phyloP scores from a whole-genome alignment of 495 filamentous ascomycete species.

The Schizothecium vesticola region DNA sequence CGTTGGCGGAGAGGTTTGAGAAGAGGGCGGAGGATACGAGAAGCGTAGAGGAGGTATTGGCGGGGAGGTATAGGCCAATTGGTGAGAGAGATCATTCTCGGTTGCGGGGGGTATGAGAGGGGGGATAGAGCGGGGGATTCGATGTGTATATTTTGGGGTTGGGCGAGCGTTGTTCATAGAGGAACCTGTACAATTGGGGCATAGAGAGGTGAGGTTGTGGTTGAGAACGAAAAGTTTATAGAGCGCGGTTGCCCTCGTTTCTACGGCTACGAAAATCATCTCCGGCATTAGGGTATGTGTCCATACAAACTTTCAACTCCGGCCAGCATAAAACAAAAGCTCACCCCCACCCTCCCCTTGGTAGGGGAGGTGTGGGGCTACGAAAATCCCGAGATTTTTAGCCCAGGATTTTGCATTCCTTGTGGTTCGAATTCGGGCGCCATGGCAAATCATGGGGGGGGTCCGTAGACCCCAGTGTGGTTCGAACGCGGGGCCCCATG shows the following conservation, averaged over 20 bases:
- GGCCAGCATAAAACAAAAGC: not conserved
- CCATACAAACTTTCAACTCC: not conserved
- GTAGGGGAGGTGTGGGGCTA: no score
- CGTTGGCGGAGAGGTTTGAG: conserved; percentile 44
- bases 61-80: conserved; percentile 43
- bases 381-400: no score
- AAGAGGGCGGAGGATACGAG: conserved; percentile 28
- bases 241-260: no score
- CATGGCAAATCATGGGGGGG: no score
- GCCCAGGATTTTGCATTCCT: no score
- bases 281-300: not conserved
- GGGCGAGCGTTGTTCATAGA: not conserved
- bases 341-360: no score
- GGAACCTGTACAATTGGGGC: not conserved
- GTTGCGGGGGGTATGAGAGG: conserved; percentile 16
- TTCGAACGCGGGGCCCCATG: no score
- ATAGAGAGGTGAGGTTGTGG: not conserved
- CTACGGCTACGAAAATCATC: no score
- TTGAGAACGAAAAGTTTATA: not conserved
- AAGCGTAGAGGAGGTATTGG: conserved; percentile 41
- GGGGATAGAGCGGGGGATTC: not conserved
- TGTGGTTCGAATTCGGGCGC: no score
- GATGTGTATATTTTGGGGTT: not conserved
- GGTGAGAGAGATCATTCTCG: conserved; percentile 35
- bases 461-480: no score